These are phyloP conservation scores for Uronychia binucleata DNA, from an alignment of 73 alveolate genomes.

Conservation along the genomic window DNA sequence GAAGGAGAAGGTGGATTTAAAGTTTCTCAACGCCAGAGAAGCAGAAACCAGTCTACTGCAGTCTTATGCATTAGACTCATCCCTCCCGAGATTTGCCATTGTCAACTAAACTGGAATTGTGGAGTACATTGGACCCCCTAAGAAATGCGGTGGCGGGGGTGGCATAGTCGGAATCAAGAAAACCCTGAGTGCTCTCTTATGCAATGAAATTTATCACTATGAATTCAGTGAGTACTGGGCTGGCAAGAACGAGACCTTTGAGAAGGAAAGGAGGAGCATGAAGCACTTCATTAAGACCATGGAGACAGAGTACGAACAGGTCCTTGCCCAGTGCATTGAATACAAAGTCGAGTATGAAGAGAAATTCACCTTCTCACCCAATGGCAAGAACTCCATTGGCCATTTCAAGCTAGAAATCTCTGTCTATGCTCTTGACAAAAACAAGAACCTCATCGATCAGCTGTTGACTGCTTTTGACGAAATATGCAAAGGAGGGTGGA, in stretches of 20 bases:
- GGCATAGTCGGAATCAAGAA: neutral
- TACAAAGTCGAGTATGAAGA: constrained; percentile 3
- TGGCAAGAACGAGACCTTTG: neutral
- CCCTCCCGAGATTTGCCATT: neutral
- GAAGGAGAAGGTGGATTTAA: neutral
- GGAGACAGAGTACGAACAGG: neutral
- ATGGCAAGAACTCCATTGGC: neutral
- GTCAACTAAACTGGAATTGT: neutral
- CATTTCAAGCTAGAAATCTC: neutral
- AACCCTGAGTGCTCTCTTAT: neutral
- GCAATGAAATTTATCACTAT: neutral
- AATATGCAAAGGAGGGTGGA: neutral
- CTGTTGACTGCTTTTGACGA: neutral
- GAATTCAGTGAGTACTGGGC: neutral
- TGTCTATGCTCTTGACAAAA: constrained; percentile 3
- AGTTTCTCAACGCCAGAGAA: neutral
- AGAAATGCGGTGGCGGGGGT: neutral
- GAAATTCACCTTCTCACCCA: neutral
- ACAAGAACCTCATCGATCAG: neutral
- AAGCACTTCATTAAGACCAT: neutral
- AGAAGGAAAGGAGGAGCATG: neutral
- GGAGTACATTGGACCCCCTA: neutral
- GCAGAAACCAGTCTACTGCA: neutral
- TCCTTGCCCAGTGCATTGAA: constrained; percentile 1
- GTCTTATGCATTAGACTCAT: neutral